Base-by-base conservation (phyloP, 768 basidiomycete species). In the Lentinula edodes region DNA sequence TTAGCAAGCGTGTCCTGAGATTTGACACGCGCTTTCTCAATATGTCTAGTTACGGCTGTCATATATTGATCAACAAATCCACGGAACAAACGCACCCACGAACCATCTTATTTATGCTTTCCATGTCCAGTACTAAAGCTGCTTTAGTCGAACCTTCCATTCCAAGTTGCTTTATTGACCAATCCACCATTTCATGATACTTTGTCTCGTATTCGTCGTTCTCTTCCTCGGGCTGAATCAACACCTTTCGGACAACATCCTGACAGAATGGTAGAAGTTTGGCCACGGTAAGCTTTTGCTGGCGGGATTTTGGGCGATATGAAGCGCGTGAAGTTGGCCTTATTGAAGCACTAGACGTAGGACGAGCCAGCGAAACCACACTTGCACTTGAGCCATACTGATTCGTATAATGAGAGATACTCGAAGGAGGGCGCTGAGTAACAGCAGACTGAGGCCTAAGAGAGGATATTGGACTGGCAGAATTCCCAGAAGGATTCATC, bases 1-100 rank as follows among this genome's bases (percentile, higher is more conserved):
- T 81, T 76, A 13, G 84, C 87, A 3, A 90, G 76, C 13, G 66
- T 69, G 66, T 92, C 86, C 53, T 81, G 76, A 12, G 84, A 84
- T 63, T 87, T 84, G 60, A 93, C 80, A 42, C 83, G 83, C 13
- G 89, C 88, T 70, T 92, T 92, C 68, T 88, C 75, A 18, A 79
- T 75, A 68, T 79, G 82, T 20, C 46, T 48, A 20, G 46, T 48
- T 9, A 12, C 9, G n/a, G 12, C 15, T 89, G 89, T 62, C 34
- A 60, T 54, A 15, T 51, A 23, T 53, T 48, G 43, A 42, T 61
- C 51, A 62, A 46, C n/a, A 51, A 15, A 18, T 50, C 28, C 61
- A 62, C 71, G 90, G 7, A 48, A 48, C 15, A 16, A 16, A 45
- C 46, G 46, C 46, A 48, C 89, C 89, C 83, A 63, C 71, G 73